Evolutionary conservation across 2,329 filamentous ascomycete species (phyloP).

Genomic region (Aspergillus brunneoviolaceus): DNA sequence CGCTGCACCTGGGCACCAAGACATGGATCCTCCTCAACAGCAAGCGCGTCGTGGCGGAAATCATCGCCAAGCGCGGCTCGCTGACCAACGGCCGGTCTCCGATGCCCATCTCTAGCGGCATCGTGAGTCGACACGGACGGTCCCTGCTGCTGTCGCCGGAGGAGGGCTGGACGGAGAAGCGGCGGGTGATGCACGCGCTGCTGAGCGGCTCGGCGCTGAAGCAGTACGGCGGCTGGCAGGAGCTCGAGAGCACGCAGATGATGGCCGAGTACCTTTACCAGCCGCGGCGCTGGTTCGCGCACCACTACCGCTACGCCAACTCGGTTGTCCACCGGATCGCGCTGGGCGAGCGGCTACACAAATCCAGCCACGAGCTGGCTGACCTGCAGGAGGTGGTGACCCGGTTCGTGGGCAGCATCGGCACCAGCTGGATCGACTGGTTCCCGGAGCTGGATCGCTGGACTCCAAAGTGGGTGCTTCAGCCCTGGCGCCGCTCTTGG

Average conservation of each 20-base stretch:
- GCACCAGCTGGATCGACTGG: conserved; percentile 38
- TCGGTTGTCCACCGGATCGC: conserved; percentile 40
- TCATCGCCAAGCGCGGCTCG: conserved; percentile 39
- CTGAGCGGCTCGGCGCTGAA: conserved; percentile 37
- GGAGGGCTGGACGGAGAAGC: conserved; percentile 36
- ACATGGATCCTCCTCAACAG: conserved; percentile 48
- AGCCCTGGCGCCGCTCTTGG: conserved; percentile 29
- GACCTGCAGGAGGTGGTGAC: conserved; percentile 40
- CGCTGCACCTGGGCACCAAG: conserved; percentile 34
- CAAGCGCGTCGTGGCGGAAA: conserved; percentile 39
- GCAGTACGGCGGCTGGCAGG: conserved; percentile 36
- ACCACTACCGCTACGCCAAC: conserved; percentile 45
- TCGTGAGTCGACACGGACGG: conserved; percentile 34
- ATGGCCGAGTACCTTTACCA: conserved; percentile 36
- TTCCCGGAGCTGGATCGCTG: conserved; percentile 34
- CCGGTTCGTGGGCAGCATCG: conserved; percentile 38
- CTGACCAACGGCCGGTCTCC: conserved; percentile 36
- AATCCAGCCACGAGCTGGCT: conserved; percentile 35
- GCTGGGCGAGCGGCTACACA: conserved; percentile 32
- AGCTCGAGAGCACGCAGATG: conserved; percentile 39
- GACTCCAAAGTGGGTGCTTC: conserved; percentile 27
- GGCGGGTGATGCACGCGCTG: conserved; percentile 43
- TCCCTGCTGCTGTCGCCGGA: conserved; percentile 37
- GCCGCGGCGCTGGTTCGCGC: conserved; percentile 39
- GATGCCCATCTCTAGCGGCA: conserved; percentile 38